Evolutionary conservation across 208 protist genomes (phyloP).

Genomic region (Trypanosomatidae sp.): DNA sequence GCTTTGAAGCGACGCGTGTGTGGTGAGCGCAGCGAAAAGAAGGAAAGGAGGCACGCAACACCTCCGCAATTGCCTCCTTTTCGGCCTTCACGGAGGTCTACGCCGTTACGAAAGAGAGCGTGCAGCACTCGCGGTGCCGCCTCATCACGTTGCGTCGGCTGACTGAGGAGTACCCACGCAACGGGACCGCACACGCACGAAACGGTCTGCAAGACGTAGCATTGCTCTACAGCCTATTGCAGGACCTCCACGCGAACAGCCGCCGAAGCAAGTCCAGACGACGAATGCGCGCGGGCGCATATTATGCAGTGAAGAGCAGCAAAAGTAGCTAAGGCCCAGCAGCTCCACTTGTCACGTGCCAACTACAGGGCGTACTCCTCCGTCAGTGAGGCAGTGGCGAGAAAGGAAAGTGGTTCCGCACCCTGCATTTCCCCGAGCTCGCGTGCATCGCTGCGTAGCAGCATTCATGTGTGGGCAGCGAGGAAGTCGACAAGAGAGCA

Average conservation of each 20-base stretch:
- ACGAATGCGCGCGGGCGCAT: neutral
- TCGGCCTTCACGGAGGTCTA: conserved; percentile 8
- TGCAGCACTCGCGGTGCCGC: conserved; percentile 9
- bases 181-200: conserved; percentile 21
- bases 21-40: conserved; percentile 17
- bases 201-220: conserved; percentile 22
- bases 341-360: conserved; percentile 23
- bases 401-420: conserved; percentile 1
- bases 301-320: conserved; percentile 5
- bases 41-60: conserved; percentile 15
- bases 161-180: neutral
- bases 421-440: neutral
- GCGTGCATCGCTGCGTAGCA: neutral
- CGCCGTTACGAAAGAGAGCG: conserved; percentile 1
- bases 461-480: conserved; percentile 8
- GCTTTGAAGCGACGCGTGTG: conserved; percentile 3
- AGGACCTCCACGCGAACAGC: conserved; percentile 3
- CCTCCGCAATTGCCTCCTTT: conserved; percentile 24
- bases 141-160: conserved; percentile 15
- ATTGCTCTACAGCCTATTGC: conserved; percentile 10
- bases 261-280: neutral
- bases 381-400: conserved; percentile 6
- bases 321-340: conserved; percentile 7
- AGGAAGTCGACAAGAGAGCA: conserved; percentile 20
- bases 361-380: conserved; percentile 9